These are phyloP conservation scores for Vitis vinifera DNA, from an alignment of 164 flowering plant genomes.

Conservation along the genomic window DNA sequence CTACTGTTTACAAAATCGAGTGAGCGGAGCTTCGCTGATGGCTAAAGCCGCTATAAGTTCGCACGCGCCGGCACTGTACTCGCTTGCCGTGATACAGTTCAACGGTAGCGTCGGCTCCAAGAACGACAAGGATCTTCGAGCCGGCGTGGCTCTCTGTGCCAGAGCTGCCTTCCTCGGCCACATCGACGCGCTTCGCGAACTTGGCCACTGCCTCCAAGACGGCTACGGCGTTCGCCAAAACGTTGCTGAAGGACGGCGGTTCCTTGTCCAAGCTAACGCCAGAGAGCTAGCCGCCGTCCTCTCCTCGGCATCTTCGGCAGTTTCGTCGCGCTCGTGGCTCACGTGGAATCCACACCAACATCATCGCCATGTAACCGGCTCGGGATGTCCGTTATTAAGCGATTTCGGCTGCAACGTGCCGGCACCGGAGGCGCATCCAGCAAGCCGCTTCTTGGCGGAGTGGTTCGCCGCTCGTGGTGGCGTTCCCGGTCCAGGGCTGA, in stretches of 20 bases:
- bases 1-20: conserved; percentile 64
- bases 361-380: conserved; percentile 20
- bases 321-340: conserved; percentile 33
- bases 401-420: conserved; percentile 95
- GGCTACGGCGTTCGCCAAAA: conserved; percentile 72
- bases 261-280: conserved; percentile 51
- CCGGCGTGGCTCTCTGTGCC: conserved; percentile 76
- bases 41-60: conserved; percentile 78
- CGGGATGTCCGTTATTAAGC: conserved; percentile 72
- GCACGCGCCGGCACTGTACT: conserved; percentile 72
- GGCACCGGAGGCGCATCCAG: conserved; percentile 75
- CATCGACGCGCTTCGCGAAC: conserved; percentile 74
- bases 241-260: conserved; percentile 56
- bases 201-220: conserved; percentile 84
- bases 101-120: conserved; percentile 82
- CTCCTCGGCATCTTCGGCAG: conserved; percentile 17
- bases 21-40: conserved; percentile 74
- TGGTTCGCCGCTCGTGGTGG: conserved; percentile 56
- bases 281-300: conserved; percentile 59
- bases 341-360: conserved; percentile 35
- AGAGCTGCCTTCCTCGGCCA: conserved; percentile 77
- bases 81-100: conserved; percentile 85
- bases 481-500: conserved; percentile 42
- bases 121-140: conserved; percentile 65
- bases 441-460: conserved; percentile 65